Conservation (phyloP, 306 rosid species). For the Hylodesmum podocarpum region DNA sequence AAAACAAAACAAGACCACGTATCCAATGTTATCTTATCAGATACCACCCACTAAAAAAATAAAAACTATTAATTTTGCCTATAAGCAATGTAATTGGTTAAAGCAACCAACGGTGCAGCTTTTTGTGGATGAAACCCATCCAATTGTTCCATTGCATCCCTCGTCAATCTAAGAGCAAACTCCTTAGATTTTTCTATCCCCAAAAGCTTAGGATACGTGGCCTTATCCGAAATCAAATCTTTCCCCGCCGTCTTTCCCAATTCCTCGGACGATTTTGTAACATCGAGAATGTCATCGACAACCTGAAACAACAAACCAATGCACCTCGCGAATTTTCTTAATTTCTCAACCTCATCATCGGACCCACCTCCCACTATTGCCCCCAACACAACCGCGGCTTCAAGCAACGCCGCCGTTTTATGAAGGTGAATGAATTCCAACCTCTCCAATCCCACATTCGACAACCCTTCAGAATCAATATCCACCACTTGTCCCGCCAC, state of each 20-base stretch:
- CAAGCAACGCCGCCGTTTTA: slow-evolving; percentile 71
- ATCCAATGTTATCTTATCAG: not conserved
- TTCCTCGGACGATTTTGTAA: slow-evolving; percentile 69
- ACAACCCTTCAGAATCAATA: slow-evolving; percentile 46
- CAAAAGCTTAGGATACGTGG: slow-evolving; percentile 69
- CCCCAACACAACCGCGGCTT: slow-evolving; percentile 65
- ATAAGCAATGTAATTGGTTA: slow-evolving; percentile 65
- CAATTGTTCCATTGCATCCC: slow-evolving; percentile 57
- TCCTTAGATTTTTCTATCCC: slow-evolving; percentile 68
- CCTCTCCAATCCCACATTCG: slow-evolving; percentile 49
- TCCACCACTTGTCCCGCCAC: slow-evolving; percentile 82
- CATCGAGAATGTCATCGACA: slow-evolving; percentile 84
- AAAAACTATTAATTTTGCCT: slow-evolving; percentile 43
- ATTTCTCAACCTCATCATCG: slow-evolving; percentile 46
- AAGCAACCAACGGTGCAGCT: slow-evolving; percentile 65
- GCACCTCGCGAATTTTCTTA: slow-evolving; percentile 59
- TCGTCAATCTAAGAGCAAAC: slow-evolving; percentile 53
- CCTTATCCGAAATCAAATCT: slow-evolving; percentile 73
- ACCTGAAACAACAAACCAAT: slow-evolving; percentile 79
- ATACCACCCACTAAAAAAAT: not conserved
- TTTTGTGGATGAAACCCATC: slow-evolving; percentile 46
- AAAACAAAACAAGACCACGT: not conserved
- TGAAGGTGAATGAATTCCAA: slow-evolving; percentile 68
- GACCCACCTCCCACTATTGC: slow-evolving; percentile 70
- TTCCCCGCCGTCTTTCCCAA: slow-evolving; percentile 89